Evolutionary conservation across 129 eudicot genomes (phyloP).

Genomic region (Cynara cardunculus): DNA sequence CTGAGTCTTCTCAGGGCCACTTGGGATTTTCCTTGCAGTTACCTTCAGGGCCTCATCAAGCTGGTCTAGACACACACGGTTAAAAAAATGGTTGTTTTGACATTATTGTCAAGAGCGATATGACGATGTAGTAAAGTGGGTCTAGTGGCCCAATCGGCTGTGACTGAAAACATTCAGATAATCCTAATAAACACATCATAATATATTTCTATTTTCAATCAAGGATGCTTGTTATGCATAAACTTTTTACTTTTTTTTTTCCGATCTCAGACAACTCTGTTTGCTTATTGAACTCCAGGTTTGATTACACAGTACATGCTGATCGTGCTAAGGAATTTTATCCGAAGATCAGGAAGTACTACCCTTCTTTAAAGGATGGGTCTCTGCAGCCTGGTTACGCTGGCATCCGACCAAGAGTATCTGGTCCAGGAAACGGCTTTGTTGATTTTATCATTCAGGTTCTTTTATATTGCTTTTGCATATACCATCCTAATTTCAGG

Average conservation of each 20-base stretch:
- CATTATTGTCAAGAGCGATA: too few relatives aligned
- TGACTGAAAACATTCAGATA: neutral
- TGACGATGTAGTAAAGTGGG: neutral
- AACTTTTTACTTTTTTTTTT: neutral
- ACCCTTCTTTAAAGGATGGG: slow-evolving; percentile 67
- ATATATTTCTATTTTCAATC: neutral
- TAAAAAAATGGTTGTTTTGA: too few relatives aligned
- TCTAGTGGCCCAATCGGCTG: neutral
- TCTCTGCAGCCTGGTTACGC: slow-evolving; percentile 81
- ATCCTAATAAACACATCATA: neutral
- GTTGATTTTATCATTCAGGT: slow-evolving; percentile 84
- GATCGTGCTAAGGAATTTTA: slow-evolving; percentile 68
- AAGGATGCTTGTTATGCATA: neutral
- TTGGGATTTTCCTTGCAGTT: too few relatives aligned
- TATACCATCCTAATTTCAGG: neutral
- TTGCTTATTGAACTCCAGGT: slow-evolving; percentile 40
- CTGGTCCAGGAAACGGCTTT: slow-evolving; percentile 60
- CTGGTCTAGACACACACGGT: too few relatives aligned
- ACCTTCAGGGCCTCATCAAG: too few relatives aligned
- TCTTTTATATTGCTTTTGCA: neutral
- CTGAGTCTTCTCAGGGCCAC: too few relatives aligned
- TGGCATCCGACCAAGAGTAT: slow-evolving; percentile 81
- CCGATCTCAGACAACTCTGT: neutral
- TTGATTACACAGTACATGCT: slow-evolving; percentile 63
- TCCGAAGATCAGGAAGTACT: slow-evolving; percentile 74